These are phyloP conservation scores for Aspergillus hiratsukae DNA, from an alignment of 2,329 filamentous ascomycete genomes.

Conservation along the genomic window DNA sequence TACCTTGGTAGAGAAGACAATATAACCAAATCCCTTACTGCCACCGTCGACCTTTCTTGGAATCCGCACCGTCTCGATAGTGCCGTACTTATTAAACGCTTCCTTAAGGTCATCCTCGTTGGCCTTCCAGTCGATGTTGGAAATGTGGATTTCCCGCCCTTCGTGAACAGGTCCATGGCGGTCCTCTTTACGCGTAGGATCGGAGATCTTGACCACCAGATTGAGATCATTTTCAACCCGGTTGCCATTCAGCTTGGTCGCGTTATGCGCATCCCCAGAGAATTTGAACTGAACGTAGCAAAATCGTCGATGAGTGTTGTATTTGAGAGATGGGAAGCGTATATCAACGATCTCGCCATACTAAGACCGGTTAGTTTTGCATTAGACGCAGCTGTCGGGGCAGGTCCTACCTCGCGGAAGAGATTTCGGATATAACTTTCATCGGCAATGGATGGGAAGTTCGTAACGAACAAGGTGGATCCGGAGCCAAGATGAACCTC, in stretches of 20 bases:
- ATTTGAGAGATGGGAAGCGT: conserved; percentile 87
- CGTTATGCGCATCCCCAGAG: conserved; percentile 62
- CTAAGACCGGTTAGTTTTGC: conserved; percentile 22
- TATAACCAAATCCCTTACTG: conserved; percentile 73
- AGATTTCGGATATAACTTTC: conserved; percentile 52
- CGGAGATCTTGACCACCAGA: conserved; percentile 75
- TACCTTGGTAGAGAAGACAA: conserved; percentile 67
- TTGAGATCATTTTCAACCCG: conserved; percentile 64
- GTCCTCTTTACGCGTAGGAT: conserved; percentile 71
- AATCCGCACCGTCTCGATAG: conserved; percentile 67
- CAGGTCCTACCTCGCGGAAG: conserved; percentile 47
- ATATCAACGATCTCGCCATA: conserved; percentile 81
- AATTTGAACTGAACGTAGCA: conserved; percentile 90
- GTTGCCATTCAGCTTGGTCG: conserved; percentile 68
- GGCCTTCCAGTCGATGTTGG: conserved; percentile 59
- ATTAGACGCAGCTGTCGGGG: neutral
- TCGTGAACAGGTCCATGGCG: conserved; percentile 80
- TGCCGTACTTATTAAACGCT: conserved; percentile 71
- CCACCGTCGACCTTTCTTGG: conserved; percentile 63
- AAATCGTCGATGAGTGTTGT: conserved; percentile 82
- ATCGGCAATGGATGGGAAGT: conserved; percentile 63
- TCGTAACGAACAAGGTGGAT: conserved; percentile 82
- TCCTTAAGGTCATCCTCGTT: conserved; percentile 65
- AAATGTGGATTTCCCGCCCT: conserved; percentile 78
- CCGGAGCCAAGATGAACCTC: conserved; percentile 69